Percentiles rank a stretch among this genome's conserved stretches.
Conservation (phyloP, 768 basidiomycete genomes). For the Naematelia aurantialba region DNA sequence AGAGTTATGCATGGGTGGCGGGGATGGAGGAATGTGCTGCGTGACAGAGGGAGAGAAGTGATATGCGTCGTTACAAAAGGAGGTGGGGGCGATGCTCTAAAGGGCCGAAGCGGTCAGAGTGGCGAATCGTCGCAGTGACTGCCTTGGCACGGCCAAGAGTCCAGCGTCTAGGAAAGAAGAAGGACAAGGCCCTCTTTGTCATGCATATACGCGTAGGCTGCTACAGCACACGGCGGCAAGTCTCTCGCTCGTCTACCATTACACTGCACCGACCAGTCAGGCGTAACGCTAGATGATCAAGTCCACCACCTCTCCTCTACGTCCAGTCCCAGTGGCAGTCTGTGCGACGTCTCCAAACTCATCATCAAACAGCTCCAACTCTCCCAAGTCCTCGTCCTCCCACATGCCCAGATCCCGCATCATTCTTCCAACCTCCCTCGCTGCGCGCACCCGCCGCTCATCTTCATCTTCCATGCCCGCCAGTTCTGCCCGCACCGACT, state of each 20-base stretch:
- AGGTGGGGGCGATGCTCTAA: background rate
- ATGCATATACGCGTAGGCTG: too few relatives aligned
- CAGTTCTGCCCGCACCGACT: constrained; percentile 36
- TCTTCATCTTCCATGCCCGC: constrained; percentile 30
- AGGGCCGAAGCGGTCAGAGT: background rate
- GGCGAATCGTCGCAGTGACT: too few relatives aligned
- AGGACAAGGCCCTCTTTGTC: too few relatives aligned
- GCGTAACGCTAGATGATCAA: background rate
- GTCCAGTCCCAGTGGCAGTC: background rate
- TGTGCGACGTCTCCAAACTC: background rate
- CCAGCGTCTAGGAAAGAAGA: background rate
- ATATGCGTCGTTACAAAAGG: background rate
- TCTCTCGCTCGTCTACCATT: too few relatives aligned
- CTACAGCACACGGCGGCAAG: too few relatives aligned
- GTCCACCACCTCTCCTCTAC: background rate
- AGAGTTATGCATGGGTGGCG: background rate
- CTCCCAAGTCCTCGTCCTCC: constrained; percentile 8
- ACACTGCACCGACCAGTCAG: too few relatives aligned
- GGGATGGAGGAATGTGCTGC: background rate
- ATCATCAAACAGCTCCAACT: background rate
- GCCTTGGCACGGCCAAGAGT: background rate
- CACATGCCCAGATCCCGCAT: constrained; percentile 29
- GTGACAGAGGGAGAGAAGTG: background rate
- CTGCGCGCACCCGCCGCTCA: constrained; percentile 34
- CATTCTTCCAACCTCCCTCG: constrained; percentile 33